Evolutionary conservation across 202 grass and related monocot genomes (phyloP), one percentile per base, ranked within the genome.

Genomic region (Hordeum pubiflorum): DNA sequence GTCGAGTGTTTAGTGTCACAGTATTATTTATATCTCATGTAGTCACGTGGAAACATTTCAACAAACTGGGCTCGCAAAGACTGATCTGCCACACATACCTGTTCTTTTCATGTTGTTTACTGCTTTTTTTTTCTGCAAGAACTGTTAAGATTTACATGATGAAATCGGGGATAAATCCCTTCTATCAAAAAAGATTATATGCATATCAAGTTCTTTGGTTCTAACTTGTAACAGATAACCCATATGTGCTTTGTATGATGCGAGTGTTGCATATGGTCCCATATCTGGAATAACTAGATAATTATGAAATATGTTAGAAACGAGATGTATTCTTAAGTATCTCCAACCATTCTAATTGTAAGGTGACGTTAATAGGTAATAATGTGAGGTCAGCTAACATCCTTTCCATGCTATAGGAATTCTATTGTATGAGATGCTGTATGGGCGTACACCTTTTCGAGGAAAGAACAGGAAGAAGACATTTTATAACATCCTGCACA

Each of bases 401-500:
- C 74, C 38, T 54, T 78, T 68, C 14, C 59, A 87, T 76, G 70
- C 22, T 88, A 69, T 70, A 98, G 96, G 96, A 91, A 95, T 98
- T 82, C 77, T 98, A 46, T 80, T 95, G 58, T 98, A 98, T 67
- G 96, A 98, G 89, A 98, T 98, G 96, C 64, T 98, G 61, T 98
- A 98, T 79, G 96, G 92, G 11, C 96, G 92, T 10, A 98, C 96
- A 81, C 96, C 96, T 80, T 98, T 98, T 68, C 89, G 96, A 90
- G 96, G 92, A 85, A 98, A 95, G 80, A 95, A 98, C 79, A 91
- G 96, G 87, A 87, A 93, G 65, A 95, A 78, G 77, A 98, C 96
- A 62, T 98, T 98, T 78, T 72, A 91, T 60, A 98, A 98, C 66
- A 91, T 98, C 72, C 78, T 98, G 41, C 85, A 93, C 65, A 98